Percentiles rank a stretch among this genome's conserved stretches.
Conservation (phyloP, 2,329 filamentous ascomycete species). For the Pyrenophora teres region DNA sequence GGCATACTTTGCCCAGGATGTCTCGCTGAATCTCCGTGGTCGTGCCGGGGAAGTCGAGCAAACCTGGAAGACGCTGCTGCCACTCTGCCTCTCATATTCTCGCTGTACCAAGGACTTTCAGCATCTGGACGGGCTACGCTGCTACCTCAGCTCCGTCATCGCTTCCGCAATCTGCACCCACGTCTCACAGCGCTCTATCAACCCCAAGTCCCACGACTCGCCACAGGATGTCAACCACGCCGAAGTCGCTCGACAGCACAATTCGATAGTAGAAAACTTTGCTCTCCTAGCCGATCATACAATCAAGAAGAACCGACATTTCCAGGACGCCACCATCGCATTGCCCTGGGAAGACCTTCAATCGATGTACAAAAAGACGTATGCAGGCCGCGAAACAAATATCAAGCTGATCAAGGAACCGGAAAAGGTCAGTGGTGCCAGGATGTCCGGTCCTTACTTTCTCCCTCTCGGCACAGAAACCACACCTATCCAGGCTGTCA, state of each 20-base stretch:
- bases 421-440: constrained; percentile 42
- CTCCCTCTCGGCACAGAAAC: constrained; percentile 50
- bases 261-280: constrained; percentile 31
- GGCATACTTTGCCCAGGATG: constrained; percentile 43
- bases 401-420: constrained; percentile 28
- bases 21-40: constrained; percentile 34
- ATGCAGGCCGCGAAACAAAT: constrained; percentile 35
- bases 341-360: constrained; percentile 46
- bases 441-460: constrained; percentile 46
- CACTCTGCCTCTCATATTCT: constrained; percentile 41
- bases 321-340: constrained; percentile 33
- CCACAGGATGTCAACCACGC: constrained; percentile 30
- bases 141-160: constrained; percentile 49
- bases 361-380: constrained; percentile 47
- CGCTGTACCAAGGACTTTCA: constrained; percentile 40
- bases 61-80: constrained; percentile 47
- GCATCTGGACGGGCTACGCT: constrained; percentile 49
- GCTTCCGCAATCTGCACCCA: constrained; percentile 45
- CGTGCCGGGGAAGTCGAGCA: constrained; percentile 41
- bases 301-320: constrained; percentile 30
- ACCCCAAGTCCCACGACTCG: constrained; percentile 32
- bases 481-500: constrained; percentile 51
- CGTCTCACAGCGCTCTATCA: constrained; percentile 34
- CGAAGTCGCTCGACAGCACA: constrained; percentile 32
- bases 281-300: constrained; percentile 35